These are phyloP conservation scores for Larix kaempferi DNA, from an alignment of 75 land plant species.

Conservation along the genomic window DNA sequence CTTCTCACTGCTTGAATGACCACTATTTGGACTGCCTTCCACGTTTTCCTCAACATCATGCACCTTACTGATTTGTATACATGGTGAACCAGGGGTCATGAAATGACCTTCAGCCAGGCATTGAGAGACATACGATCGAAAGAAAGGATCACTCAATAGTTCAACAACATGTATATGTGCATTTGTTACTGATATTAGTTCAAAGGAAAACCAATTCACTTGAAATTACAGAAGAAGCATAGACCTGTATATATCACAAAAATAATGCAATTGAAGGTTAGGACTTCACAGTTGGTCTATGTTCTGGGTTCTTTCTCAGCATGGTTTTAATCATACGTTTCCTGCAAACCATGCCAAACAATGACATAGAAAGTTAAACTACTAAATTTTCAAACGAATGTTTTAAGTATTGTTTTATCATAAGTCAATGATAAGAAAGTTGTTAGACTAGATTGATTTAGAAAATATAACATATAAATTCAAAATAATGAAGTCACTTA, in stretches of 20 bases:
- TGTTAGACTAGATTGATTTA: too few relatives aligned
- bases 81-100: constrained; percentile 8
- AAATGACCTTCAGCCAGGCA: constrained; percentile 34
- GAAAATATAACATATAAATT: too few relatives aligned
- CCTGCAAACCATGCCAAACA: constrained; percentile 33
- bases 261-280: not conserved
- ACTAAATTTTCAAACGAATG: not conserved
- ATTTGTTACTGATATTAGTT: not conserved
- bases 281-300: constrained; percentile 75
- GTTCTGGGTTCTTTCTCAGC: constrained; percentile 97
- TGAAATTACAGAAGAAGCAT: not conserved
- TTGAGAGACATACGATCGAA: constrained; percentile 59
- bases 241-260: not conserved
- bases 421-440: too few relatives aligned
- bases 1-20: constrained; percentile 20
- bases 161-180: constrained; percentile 58
- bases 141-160: constrained; percentile 55
- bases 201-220: not conserved
- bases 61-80: constrained; percentile 12
- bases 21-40: constrained; percentile 11
- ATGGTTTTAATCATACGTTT: constrained; percentile 88
- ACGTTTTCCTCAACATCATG: constrained; percentile 15
- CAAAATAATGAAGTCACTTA: constrained; percentile 39
- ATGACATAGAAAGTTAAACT: constrained; percentile 1
- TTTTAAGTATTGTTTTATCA: too few relatives aligned